phyloP scores from a whole-genome alignment of 2,329 filamentous ascomycete species.

The Trichoderma atroviride region DNA sequence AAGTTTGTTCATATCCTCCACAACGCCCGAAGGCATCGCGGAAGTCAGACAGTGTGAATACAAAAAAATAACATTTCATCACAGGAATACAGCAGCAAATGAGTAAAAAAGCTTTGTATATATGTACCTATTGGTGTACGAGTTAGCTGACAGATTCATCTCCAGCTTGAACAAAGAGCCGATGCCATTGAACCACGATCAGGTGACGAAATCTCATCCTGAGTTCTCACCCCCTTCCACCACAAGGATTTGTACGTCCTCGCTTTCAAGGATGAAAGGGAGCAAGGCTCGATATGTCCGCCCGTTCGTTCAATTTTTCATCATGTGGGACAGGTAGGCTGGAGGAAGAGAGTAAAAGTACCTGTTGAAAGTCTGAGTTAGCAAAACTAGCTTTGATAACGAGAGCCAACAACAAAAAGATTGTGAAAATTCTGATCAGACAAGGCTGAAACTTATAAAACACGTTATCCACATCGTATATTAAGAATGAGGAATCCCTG shows the following conservation, averaged over 20 bases:
- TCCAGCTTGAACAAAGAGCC: conserved; percentile 36
- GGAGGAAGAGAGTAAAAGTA: conserved; percentile 36
- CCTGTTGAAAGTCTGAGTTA: conserved; percentile 48
- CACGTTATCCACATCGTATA: conserved; percentile 65
- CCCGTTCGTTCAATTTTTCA: conserved; percentile 70
- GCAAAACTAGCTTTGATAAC: conserved; percentile 33
- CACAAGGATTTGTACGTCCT: conserved; percentile 65
- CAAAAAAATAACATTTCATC: conserved; percentile 50
- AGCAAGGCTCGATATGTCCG: conserved; percentile 64
- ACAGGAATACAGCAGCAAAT: conserved; percentile 35
- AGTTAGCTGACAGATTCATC: conserved; percentile 38
- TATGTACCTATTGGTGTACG: conserved; percentile 41
- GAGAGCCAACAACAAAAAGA: conserved; percentile 32
- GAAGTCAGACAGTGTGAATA: conserved; percentile 65
- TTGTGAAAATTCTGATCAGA: conserved; percentile 54
- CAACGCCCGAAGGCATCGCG: conserved; percentile 40
- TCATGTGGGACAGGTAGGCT: conserved; percentile 48
- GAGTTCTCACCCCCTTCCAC: conserved; percentile 55
- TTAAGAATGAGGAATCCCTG: conserved; percentile 71
- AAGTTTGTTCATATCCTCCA: conserved; percentile 54
- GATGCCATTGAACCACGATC: conserved; percentile 48
- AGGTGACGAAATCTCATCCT: conserved; percentile 70
- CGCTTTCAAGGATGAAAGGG: conserved; percentile 53
- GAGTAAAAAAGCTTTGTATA: conserved; percentile 32
- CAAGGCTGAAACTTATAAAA: conserved; percentile 67